Percentiles rank a stretch among this genome's conserved stretches.
These are phyloP conservation scores for Sanchytrium tribonematis DNA, from an alignment of 371 early-diverging fungal genomes.

Conservation along the genomic window DNA sequence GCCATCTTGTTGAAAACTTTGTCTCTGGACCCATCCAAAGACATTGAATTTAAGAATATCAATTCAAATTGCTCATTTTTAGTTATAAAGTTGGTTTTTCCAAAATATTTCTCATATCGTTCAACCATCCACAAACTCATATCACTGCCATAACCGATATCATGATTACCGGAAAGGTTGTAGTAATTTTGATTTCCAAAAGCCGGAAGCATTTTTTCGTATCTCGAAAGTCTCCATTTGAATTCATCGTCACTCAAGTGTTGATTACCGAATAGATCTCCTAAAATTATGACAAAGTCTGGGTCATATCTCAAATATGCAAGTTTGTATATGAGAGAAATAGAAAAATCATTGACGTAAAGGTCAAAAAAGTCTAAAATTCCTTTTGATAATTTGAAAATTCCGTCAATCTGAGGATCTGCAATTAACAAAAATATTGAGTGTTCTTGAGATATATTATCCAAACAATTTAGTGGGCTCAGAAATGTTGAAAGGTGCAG, in stretches of 20 bases:
- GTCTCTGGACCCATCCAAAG: not conserved
- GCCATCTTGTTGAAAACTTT: not conserved
- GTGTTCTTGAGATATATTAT: not conserved
- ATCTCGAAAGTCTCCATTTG: not conserved
- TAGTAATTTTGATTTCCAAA: not conserved
- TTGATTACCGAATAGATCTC: not conserved
- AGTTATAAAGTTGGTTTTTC: not conserved
- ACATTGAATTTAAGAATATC: not conserved
- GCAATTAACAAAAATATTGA: not conserved
- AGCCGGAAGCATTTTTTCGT: not conserved
- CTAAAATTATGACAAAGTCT: not conserved
- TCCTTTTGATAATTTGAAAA: not conserved
- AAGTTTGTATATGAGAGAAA: not conserved
- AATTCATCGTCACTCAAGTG: not conserved
- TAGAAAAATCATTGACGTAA: not conserved
- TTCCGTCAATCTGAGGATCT: not conserved
- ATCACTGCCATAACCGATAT: not conserved
- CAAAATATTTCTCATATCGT: not conserved
- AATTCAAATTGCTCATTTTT: not conserved
- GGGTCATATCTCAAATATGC: not conserved
- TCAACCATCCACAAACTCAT: not conserved
- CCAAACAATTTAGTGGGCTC: not conserved
- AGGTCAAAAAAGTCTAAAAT: not conserved
- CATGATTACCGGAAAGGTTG: not conserved
- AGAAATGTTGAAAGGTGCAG: not conserved